These are phyloP conservation scores for Pleomassaria siparia DNA, from an alignment of 2,329 filamentous ascomycete species.

Conservation along the genomic window DNA sequence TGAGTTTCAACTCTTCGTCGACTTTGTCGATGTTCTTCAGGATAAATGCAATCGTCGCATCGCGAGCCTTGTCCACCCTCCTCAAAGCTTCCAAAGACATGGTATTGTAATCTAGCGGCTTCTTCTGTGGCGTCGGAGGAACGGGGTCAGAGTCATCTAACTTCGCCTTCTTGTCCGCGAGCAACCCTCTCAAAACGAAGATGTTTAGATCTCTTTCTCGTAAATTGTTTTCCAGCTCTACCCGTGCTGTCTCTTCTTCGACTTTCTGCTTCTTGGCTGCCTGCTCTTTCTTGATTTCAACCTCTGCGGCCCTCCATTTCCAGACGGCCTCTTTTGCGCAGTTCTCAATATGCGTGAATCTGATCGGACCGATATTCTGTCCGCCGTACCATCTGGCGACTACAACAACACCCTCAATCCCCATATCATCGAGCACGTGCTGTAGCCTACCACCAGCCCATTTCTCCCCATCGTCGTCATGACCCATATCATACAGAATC, in stretches of 20 bases:
- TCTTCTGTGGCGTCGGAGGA: constrained; percentile 33
- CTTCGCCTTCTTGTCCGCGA: constrained; percentile 46
- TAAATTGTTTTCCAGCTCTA: constrained; percentile 41
- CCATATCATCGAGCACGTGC: constrained; percentile 49
- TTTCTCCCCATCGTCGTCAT: constrained; percentile 58
- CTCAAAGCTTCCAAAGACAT: constrained; percentile 46
- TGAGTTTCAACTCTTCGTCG: constrained; percentile 43
- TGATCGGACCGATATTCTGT: constrained; percentile 53
- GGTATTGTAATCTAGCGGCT: constrained; percentile 43
- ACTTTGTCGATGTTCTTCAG: constrained; percentile 56
- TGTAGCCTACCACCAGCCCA: constrained; percentile 53
- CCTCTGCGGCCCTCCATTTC: constrained; percentile 42
- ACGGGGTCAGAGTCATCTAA: constrained; percentile 25
- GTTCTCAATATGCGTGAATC: constrained; percentile 56
- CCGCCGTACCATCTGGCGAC: constrained; percentile 60
- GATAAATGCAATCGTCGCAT: constrained; percentile 56
- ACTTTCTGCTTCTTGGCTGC: constrained; percentile 40
- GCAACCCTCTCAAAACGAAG: constrained; percentile 47
- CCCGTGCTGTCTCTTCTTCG: constrained; percentile 37
- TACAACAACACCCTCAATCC: constrained; percentile 50
- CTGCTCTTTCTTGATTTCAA: constrained; percentile 35
- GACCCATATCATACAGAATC: constrained; percentile 46
- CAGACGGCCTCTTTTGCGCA: constrained; percentile 51
- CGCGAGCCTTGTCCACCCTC: constrained; percentile 52
- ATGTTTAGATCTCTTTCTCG: constrained; percentile 52